Evolutionary conservation across 768 basidiomycete species (phyloP).

Genomic region (Pholiota molesta): DNA sequence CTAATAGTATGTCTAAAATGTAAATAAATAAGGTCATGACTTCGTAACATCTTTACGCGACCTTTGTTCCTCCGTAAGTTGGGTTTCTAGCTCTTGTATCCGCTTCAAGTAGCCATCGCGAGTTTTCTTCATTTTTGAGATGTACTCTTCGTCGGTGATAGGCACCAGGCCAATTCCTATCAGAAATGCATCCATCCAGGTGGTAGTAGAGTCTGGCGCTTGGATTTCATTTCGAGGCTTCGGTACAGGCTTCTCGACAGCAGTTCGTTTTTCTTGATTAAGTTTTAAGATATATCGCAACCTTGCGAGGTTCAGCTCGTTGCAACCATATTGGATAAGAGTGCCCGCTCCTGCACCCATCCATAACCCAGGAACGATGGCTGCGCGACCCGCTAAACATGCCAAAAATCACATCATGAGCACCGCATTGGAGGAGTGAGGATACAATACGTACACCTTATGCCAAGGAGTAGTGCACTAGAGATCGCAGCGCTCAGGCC

Average conservation of each 20-base stretch:
- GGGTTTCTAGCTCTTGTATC: slow-evolving; percentile 59
- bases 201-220: slow-evolving; percentile 9
- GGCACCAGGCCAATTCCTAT: slow-evolving; percentile 51
- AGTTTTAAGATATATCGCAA: slow-evolving; percentile 55
- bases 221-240: slow-evolving; percentile 7
- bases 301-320: slow-evolving; percentile 65
- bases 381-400: slow-evolving; percentile 60
- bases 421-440: neutral
- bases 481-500: slow-evolving; percentile 72
- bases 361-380: slow-evolving; percentile 59
- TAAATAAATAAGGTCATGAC: neutral
- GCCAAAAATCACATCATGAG: slow-evolving; percentile 1
- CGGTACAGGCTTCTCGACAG: slow-evolving; percentile 9
- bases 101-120: slow-evolving; percentile 55
- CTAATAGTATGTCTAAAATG: slow-evolving; percentile 4
- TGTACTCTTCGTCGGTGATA: slow-evolving; percentile 75
- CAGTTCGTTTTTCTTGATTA: slow-evolving; percentile 21
- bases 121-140: slow-evolving; percentile 58
- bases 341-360: slow-evolving; percentile 63
- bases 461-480: slow-evolving; percentile 59
- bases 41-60: slow-evolving; percentile 22
- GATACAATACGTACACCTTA: slow-evolving; percentile 51
- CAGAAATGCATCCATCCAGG: slow-evolving; percentile 45
- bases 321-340: slow-evolving; percentile 67
- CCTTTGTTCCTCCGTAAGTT: slow-evolving; percentile 37